These are phyloP conservation scores for Collybiopsis luxurians DNA, from an alignment of 768 basidiomycete genomes.

Conservation along the genomic window DNA sequence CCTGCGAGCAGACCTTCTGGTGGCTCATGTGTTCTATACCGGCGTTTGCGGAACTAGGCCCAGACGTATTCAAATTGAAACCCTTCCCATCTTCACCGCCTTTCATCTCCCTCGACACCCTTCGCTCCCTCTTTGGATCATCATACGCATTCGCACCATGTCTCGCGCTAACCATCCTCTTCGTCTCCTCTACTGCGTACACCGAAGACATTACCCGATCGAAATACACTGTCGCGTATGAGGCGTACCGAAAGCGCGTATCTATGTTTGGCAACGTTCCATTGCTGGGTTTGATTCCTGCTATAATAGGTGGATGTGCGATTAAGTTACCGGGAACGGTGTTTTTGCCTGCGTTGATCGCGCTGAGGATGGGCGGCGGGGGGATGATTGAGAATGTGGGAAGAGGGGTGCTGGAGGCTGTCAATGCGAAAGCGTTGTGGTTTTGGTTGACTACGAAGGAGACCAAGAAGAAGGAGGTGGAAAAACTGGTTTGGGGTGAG, in stretches of 20 bases:
- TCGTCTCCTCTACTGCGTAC: constrained; percentile 73
- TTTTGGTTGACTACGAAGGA: constrained; percentile 21
- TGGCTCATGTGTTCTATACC: constrained; percentile 11
- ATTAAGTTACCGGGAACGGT: not conserved
- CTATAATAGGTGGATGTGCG: too few species aligned
- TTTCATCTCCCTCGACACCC: not conserved
- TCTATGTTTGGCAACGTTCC: constrained; percentile 62
- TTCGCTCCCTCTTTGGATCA: not conserved
- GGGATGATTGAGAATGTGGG: not conserved
- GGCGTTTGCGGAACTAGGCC: constrained; percentile 1
- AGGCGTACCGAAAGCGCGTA: constrained; percentile 72
- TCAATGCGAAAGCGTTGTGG: not conserved
- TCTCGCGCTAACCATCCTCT: constrained; percentile 63
- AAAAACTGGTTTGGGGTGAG: constrained; percentile 5
- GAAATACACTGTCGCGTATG: constrained; percentile 75
- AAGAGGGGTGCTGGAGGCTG: not conserved
- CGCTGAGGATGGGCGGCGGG: not conserved
- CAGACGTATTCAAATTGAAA: not conserved
- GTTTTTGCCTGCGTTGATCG: not conserved
- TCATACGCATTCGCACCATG: constrained; percentile 36
- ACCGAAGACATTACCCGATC: constrained; percentile 75
- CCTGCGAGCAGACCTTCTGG: constrained; percentile 89
- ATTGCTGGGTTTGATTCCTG: not conserved
- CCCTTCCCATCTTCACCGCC: not conserved
- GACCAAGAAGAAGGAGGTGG: not conserved